phyloP scores from a whole-genome alignment of 1,284 basidiomycete genomes.

The Trametes sp. region DNA sequence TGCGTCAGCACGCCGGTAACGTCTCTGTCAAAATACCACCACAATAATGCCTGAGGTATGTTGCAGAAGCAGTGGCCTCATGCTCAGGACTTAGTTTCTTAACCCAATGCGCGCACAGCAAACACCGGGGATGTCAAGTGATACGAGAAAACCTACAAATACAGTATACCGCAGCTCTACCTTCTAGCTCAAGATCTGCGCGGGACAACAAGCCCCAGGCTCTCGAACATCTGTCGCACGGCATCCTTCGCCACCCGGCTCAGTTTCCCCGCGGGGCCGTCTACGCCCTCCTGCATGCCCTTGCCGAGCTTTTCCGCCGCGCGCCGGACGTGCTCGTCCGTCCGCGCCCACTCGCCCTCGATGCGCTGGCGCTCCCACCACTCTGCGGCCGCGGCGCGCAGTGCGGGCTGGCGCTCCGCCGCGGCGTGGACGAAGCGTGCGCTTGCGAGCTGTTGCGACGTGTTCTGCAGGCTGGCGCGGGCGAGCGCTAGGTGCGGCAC shows the following conservation, averaged over 20 bases:
- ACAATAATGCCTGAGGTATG: too few species aligned
- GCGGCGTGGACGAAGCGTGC: constrained; percentile 62
- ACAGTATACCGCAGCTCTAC: background rate
- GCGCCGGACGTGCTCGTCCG: constrained; percentile 55
- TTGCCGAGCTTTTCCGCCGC: constrained; percentile 58
- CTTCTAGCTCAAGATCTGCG: background rate
- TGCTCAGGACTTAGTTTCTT: too few species aligned
- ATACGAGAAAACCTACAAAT: background rate
- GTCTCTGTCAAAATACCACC: too few species aligned
- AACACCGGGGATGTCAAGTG: too few species aligned
- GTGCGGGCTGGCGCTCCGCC: constrained; percentile 57
- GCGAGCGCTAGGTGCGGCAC: constrained; percentile 50
- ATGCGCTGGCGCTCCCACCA: constrained; percentile 66
- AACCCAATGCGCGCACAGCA: too few species aligned
- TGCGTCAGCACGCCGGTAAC: too few species aligned
- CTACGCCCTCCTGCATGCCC: constrained; percentile 47
- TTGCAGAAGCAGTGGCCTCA: too few species aligned
- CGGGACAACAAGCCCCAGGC: constrained; percentile 13
- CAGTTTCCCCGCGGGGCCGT: constrained; percentile 24
- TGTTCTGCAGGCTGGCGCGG: constrained; percentile 37
- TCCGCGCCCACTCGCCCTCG: constrained; percentile 57
- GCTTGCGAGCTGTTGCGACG: constrained; percentile 51
- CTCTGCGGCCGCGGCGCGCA: constrained; percentile 51
- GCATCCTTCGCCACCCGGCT: constrained; percentile 27
- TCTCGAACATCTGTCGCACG: constrained; percentile 25